Conservation (phyloP, 768 basidiomycete species). For the Suillus americanus region DNA sequence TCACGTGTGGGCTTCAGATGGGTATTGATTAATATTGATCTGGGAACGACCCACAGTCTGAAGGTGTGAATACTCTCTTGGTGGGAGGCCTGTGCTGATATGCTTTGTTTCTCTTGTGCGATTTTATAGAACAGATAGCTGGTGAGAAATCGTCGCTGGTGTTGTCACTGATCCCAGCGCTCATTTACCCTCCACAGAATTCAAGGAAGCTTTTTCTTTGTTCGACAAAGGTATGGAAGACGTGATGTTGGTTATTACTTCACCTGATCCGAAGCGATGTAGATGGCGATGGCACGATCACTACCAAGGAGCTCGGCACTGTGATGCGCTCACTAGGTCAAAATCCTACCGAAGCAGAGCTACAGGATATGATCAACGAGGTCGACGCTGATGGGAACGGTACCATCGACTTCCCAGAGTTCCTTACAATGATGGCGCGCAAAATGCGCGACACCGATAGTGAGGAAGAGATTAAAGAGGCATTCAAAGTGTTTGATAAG, state of each 20-base stretch:
- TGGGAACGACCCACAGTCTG: constrained; percentile 41
- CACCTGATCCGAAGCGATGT: constrained; percentile 5
- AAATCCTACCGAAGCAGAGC: constrained; percentile 89
- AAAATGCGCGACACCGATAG: constrained; percentile 91
- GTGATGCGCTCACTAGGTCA: constrained; percentile 93
- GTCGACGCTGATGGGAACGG: constrained; percentile 89
- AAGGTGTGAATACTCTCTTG: constrained; percentile 42
- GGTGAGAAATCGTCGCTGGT: constrained; percentile 47
- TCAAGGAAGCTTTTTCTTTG: constrained; percentile 98
- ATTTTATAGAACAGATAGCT: constrained; percentile 80
- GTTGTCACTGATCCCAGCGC: not conserved
- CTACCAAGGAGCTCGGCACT: constrained; percentile 85
- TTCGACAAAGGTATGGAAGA: constrained; percentile 84
- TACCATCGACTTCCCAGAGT: constrained; percentile 84
- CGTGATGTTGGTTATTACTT: not conserved
- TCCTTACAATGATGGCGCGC: constrained; percentile 81
- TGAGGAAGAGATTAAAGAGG: constrained; percentile 95
- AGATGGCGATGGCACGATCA: constrained; percentile 95
- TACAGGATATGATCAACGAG: constrained; percentile 96
- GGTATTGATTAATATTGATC: constrained; percentile 16
- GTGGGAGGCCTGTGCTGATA: constrained; percentile 7
- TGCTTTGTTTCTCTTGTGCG: constrained; percentile 11
- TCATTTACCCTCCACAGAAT: constrained; percentile 55
- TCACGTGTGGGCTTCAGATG: constrained; percentile 13
- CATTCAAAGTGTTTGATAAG: constrained; percentile 97